Evolutionary conservation across 139 green algal species (phyloP), one percentile per base, ranked within the genome.

Genomic region (Chlorella sp.): DNA sequence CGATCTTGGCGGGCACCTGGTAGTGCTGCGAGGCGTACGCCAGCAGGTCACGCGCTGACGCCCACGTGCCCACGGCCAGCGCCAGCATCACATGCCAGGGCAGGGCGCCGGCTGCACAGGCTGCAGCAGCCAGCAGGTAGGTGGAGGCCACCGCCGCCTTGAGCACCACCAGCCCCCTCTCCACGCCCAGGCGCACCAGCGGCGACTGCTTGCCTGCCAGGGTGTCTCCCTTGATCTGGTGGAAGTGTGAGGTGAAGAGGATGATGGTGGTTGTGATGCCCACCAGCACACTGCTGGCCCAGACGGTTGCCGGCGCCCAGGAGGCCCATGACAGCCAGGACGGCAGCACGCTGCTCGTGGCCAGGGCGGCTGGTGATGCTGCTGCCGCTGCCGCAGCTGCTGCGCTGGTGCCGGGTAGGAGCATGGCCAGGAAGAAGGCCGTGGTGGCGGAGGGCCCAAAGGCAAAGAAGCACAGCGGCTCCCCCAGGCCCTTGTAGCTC

Each of bases 191-290:
- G 3, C 89, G 75, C 31, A 97, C 93, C 2, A 96, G 67, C 0
- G 93, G 93, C 4, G 93, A 98, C 55, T 84, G 79, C 79, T 98
- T 98, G 55, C 88, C 88, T 6, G 85, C 83, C 1, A 81, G 80
- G 0, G 29, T 79, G 74, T 98, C 93, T 2, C 90, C 91, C 29
- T 91, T 84, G 55, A 94, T 89, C 69, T 94, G 92, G 74, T 98
- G 94, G 71, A 96, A 98, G 85, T 98, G 94, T 67, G 83, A 92
- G 82, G 89, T 95, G 83, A 98, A 96, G 5, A 98, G 86, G 76
- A 98, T 95, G 73, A 82, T 66, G 29, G 88, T 92, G 29, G 93
- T 98, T 49, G 89, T 96, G 42, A 92, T 36, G 35, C 94, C 94
- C 1, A 98, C 85, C 31, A 96, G 62, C 10, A 85, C 49, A 3